Percentiles rank a stretch among this genome's conserved stretches.
phyloP scores from a whole-genome alignment of 371 early-diverging fungal genomes.

The Lichtheimia ornata region DNA sequence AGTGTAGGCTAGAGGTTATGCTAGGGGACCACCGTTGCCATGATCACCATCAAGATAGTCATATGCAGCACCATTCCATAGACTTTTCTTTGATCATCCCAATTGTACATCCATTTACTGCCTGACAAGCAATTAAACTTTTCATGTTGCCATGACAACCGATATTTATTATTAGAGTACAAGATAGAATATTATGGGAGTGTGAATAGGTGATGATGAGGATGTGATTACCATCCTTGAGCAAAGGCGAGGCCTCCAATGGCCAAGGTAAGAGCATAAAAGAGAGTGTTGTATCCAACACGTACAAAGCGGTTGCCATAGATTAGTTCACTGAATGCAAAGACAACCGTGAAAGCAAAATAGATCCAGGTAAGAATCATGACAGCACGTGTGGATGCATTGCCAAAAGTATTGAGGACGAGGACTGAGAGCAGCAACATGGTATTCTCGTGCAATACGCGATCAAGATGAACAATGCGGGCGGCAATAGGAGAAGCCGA shows the following conservation, averaged over 20 bases:
- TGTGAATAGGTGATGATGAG: too few relatives aligned
- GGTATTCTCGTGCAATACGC: conserved; percentile 37
- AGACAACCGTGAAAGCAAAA: conserved; percentile 43
- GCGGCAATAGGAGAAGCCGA: background rate
- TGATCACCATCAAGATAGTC: too few relatives aligned
- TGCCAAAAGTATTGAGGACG: conserved; percentile 46
- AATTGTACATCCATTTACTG: too few relatives aligned
- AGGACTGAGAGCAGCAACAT: conserved; percentile 37
- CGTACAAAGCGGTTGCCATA: conserved; percentile 41
- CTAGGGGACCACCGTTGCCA: too few relatives aligned
- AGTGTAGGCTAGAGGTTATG: too few relatives aligned
- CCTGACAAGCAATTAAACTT: too few relatives aligned
- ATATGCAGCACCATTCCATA: too few relatives aligned
- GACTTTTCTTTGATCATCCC: too few relatives aligned
- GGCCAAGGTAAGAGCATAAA: conserved; percentile 41
- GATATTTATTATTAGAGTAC: too few relatives aligned
- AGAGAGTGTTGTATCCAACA: conserved; percentile 29
- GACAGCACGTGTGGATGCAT: conserved; percentile 42
- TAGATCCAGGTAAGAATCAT: conserved; percentile 52
- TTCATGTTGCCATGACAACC: too few relatives aligned
- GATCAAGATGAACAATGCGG: conserved; percentile 23
- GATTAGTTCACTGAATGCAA: conserved; percentile 33
- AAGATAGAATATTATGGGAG: too few relatives aligned
- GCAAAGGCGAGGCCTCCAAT: conserved; percentile 44
- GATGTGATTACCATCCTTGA: conserved; percentile 28